Conservation (phyloP, 2,329 filamentous ascomycete genomes). For the Daldinia sp. region DNA sequence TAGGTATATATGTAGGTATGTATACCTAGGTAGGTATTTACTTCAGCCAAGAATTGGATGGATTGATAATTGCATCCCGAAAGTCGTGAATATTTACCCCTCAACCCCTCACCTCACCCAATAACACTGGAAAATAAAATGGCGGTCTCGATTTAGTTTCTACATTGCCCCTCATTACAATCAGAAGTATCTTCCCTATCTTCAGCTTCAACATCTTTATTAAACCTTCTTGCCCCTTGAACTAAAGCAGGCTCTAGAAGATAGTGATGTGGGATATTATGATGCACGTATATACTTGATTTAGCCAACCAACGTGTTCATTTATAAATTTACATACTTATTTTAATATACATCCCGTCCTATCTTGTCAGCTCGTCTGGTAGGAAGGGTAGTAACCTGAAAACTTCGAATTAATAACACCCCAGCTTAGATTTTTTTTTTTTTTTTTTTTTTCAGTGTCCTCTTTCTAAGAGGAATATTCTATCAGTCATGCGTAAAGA, state of each 20-base stretch:
- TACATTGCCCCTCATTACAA: slow-evolving; percentile 9
- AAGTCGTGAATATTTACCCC: slow-evolving; percentile 26
- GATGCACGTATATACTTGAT: neutral
- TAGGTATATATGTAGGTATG: too few species aligned
- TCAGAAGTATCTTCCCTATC: neutral
- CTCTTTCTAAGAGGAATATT: neutral
- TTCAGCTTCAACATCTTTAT: slow-evolving; percentile 7
- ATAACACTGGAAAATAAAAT: slow-evolving; percentile 3
- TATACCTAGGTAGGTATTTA: slow-evolving; percentile 4
- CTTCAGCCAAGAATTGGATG: slow-evolving; percentile 6
- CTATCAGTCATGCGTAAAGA: neutral
- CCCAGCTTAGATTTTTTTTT: neutral
- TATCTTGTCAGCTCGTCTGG: neutral
- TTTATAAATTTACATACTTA: neutral
- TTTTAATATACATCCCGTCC: slow-evolving; percentile 5
- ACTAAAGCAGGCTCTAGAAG: neutral
- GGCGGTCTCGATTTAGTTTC: slow-evolving; percentile 25
- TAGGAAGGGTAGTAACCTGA: neutral
- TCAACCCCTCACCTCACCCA: slow-evolving; percentile 28
- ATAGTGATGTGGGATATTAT: slow-evolving; percentile 1
- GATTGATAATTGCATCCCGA: slow-evolving; percentile 33
- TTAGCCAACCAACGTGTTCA: neutral
- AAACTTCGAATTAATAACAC: neutral
- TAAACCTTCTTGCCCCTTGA: slow-evolving; percentile 2
- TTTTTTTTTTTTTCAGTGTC: neutral